A percentile compares a stretch with the other conserved stretches of the same genome.
phyloP scores from a whole-genome alignment of 768 basidiomycete species.

The Boletus pseudo-olivaceus region DNA sequence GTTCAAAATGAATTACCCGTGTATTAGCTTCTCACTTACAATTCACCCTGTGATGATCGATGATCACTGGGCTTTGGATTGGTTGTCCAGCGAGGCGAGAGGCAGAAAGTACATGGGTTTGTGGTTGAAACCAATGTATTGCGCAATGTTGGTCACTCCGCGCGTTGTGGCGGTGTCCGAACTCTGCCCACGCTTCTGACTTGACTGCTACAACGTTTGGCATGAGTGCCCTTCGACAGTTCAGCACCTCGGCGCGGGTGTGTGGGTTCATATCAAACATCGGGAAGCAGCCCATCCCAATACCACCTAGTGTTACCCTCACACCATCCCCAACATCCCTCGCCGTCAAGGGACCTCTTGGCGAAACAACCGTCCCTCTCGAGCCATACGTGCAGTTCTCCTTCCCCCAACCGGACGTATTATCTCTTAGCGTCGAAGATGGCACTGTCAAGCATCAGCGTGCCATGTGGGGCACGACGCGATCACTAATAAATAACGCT shows the following conservation, averaged over 20 bases:
- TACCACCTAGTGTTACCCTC: conserved; percentile 49
- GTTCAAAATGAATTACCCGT: too few species aligned
- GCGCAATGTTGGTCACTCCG: too few species aligned
- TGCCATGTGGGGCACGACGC: conserved; percentile 93
- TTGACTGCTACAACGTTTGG: neutral
- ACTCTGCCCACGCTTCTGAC: neutral
- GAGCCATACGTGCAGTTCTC: conserved; percentile 43
- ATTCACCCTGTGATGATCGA: too few species aligned
- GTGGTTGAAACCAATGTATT: neutral
- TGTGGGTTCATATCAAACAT: conserved; percentile 54
- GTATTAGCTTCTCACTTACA: too few species aligned
- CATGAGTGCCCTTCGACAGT: conserved; percentile 33
- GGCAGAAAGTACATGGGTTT: neutral
- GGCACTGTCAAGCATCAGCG: conserved; percentile 72
- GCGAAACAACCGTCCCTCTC: conserved; percentile 46
- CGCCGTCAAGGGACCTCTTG: conserved; percentile 58
- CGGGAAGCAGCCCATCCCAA: conserved; percentile 55
- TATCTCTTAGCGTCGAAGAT: conserved; percentile 49
- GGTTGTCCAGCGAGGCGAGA: neutral
- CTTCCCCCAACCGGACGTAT: conserved; percentile 30
- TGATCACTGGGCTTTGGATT: neutral
- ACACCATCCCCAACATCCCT: conserved; percentile 35
- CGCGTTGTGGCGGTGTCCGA: neutral
- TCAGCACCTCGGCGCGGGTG: conserved; percentile 49
- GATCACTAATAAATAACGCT: conserved; percentile 86